Evolutionary conservation across 768 basidiomycete genomes (phyloP).

Genomic region (Mycena vitilis): DNA sequence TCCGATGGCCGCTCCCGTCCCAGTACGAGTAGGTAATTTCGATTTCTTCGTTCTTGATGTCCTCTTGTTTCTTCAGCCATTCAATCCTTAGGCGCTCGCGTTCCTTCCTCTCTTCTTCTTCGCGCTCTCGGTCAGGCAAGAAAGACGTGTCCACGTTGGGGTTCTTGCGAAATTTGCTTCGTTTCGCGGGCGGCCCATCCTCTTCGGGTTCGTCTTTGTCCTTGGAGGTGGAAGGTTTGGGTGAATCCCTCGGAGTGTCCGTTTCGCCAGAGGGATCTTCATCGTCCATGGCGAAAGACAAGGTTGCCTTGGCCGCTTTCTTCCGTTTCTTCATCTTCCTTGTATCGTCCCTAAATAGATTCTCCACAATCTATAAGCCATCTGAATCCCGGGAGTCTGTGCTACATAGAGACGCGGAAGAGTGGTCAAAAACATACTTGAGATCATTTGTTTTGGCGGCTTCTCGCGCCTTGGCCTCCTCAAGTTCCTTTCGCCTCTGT

Average conservation of each 20-base stretch:
- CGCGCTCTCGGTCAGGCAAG: constrained; percentile 96
- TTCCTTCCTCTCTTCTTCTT: constrained; percentile 90
- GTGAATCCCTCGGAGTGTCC: constrained; percentile 44
- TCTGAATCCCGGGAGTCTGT: constrained; percentile 45
- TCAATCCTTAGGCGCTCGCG: constrained; percentile 90
- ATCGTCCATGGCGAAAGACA: constrained; percentile 93
- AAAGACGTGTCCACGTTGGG: constrained; percentile 98
- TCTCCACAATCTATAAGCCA: constrained; percentile 84
- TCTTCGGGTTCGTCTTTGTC: constrained; percentile 54
- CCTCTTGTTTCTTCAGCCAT: constrained; percentile 83
- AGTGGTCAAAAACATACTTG: constrained; percentile 73
- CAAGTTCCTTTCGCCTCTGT: constrained; percentile 86
- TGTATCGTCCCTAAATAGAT: constrained; percentile 87
- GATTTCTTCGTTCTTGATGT: constrained; percentile 77
- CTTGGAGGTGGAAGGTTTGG: constrained; percentile 47
- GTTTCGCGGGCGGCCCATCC: constrained; percentile 69
- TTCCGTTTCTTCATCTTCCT: constrained; percentile 94
- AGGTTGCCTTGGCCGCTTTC: constrained; percentile 86
- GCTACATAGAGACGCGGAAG: constrained; percentile 30
- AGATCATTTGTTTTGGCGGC: constrained; percentile 86
- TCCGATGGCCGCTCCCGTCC: constrained; percentile 98
- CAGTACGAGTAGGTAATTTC: constrained; percentile 97
- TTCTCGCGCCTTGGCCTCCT: constrained; percentile 91
- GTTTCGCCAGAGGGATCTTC: constrained; percentile 67
- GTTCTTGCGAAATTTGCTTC: constrained; percentile 90